Evolutionary conservation across 148 eudicot genomes (phyloP).

Genomic region (Polygonum maritimum): DNA sequence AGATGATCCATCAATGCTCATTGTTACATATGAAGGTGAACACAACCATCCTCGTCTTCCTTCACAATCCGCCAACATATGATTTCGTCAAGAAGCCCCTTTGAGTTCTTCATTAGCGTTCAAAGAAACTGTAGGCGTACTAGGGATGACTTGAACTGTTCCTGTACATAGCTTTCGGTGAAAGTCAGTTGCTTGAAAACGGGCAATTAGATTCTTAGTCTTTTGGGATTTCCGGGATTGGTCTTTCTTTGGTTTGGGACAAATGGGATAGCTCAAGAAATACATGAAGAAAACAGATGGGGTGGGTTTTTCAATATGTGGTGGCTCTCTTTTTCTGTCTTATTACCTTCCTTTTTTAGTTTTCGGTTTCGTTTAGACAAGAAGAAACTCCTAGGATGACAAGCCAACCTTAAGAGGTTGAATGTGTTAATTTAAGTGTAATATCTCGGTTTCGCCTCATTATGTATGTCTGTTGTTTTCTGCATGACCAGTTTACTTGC

Average conservation of each 20-base stretch:
- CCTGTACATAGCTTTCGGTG: conserved; percentile 9
- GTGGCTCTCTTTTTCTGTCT: not conserved
- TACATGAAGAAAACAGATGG: conserved; percentile 7
- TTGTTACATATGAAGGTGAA: conserved; percentile 75
- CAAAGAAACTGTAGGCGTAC: conserved; percentile 8
- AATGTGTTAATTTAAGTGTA: conserved; percentile 4
- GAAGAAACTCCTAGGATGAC: conserved; percentile 1
- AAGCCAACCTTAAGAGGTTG: conserved; percentile 3
- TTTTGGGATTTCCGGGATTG: conserved; percentile 4
- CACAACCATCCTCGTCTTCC: conserved; percentile 63
- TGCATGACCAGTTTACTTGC: not conserved
- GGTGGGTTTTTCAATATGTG: not conserved
- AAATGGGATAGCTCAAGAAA: conserved; percentile 5
- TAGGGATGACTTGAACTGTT: conserved; percentile 12
- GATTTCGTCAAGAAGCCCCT: conserved; percentile 8
- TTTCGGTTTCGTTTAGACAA: not conserved
- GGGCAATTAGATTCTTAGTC: not conserved
- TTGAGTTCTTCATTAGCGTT: not conserved
- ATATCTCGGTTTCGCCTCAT: conserved; percentile 3
- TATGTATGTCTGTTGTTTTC: not conserved
- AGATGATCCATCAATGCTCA: conserved; percentile 67
- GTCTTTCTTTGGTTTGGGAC: conserved; percentile 1
- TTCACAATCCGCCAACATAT: conserved; percentile 38
- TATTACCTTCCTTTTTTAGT: not conserved
- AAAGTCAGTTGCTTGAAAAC: conserved; percentile 6